Evolutionary conservation across 345 rosid species (phyloP), one percentile per base, ranked within the genome.

Genomic region (Brassica incana): DNA sequence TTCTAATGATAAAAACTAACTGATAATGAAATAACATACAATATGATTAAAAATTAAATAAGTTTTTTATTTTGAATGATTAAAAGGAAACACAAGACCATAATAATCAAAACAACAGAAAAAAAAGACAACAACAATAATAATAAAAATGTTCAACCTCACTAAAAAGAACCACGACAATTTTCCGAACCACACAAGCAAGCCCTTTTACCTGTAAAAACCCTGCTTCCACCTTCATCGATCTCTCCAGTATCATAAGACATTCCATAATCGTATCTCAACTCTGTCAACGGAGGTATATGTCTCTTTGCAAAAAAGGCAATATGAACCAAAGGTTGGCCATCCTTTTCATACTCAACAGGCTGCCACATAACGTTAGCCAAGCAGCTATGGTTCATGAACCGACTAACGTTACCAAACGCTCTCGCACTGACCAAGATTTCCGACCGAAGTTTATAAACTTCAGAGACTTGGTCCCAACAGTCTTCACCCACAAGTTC

Each of bases 331-430:
- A 5, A 48, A 9, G 38, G 7, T 5, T 67, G 78, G 50, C 27
- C 62, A 48, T 65, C 71, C 0, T 40, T 4, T 50, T 77, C 88
- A 14, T 18, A 74, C 11, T 81, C 9, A 61, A 89, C 43, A 8
- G 92, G 88, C 79, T 89, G 97, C 95, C 99, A 95, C 29, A 72
- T 3, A 5, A 72, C 36, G 14, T 72, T 72, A 1, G 36, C 92
- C 25, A 66, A 77, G 80, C 97, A 92, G 75, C 95, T 87, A 63
- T 66, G 70, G 15, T 66, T 66, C 54, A 66, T 66, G 8, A 66
- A 38, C 33, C 97, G 84, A n/a, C 91, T 88, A 8, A 92, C 88
- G 67, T 95, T 95, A 4, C 93, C 99, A 66, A 10, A 14, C 48
- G 14, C 10, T 3, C 48, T 40, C 12, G 48, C 48, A 12, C 48